These are phyloP conservation scores for Salix koriyanagi DNA, from an alignment of 345 rosid genomes.

Conservation along the genomic window DNA sequence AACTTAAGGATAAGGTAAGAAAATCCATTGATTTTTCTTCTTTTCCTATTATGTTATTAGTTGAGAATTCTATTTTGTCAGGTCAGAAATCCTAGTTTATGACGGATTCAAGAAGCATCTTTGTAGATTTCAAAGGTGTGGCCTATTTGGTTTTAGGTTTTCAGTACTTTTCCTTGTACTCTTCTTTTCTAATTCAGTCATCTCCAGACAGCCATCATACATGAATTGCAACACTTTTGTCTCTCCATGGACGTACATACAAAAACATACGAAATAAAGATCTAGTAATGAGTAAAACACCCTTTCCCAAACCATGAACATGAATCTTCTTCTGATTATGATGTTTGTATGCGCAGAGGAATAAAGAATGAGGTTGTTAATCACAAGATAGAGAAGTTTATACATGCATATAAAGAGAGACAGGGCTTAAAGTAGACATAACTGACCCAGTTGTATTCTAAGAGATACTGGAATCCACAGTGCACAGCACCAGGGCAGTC, in stretches of 20 bases:
- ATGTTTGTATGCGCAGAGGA: background rate
- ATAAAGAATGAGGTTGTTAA: background rate
- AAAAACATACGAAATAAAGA: background rate
- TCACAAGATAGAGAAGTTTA: background rate
- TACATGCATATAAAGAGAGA: background rate
- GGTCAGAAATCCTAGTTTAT: background rate
- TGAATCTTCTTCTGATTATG: background rate
- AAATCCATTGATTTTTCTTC: background rate
- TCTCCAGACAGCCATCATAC: background rate
- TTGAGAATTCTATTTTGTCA: background rate
- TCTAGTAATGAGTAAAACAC: background rate
- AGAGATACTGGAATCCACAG: conserved; percentile 72
- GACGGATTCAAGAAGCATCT: background rate
- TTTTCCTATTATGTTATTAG: background rate
- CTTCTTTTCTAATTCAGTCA: background rate
- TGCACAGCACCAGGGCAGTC: conserved; percentile 75
- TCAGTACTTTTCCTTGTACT: background rate
- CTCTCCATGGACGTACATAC: background rate
- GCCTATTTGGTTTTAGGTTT: background rate
- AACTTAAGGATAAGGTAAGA: background rate
- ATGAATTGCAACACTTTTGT: background rate
- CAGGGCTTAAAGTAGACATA: conserved; percentile 9
- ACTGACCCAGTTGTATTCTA: conserved; percentile 86
- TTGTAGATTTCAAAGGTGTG: background rate
- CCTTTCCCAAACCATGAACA: background rate